phyloP scores from a whole-genome alignment of 371 early-diverging fungal species.

The Sporodiniella umbellata region DNA sequence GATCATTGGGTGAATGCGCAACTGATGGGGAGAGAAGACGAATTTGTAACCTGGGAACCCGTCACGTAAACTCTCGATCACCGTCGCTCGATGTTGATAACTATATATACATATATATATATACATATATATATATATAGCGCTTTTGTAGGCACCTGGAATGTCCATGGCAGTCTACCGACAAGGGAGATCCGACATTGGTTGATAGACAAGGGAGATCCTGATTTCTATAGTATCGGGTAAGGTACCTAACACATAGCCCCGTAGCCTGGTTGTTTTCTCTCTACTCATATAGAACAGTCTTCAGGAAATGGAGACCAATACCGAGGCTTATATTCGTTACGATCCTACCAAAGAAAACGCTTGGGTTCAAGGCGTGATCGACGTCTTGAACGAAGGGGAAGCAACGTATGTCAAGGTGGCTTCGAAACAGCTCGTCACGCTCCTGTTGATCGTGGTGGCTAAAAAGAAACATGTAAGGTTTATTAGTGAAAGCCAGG shows the following conservation, averaged over 20 bases:
- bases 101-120: background rate
- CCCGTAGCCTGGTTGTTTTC: too few species aligned
- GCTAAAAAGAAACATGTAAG: slow-evolving; percentile 52
- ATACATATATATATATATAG: slow-evolving; percentile 18
- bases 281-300: too few species aligned
- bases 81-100: too few species aligned
- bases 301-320: slow-evolving; percentile 87
- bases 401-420: slow-evolving; percentile 56
- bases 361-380: slow-evolving; percentile 76
- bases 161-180: slow-evolving; percentile 80
- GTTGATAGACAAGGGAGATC: slow-evolving; percentile 53
- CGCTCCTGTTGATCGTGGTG: slow-evolving; percentile 82
- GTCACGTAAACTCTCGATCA: too few species aligned
- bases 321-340: slow-evolving; percentile 81
- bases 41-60: slow-evolving; percentile 48
- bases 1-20: slow-evolving; percentile 60
- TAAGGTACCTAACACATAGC: too few species aligned
- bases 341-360: slow-evolving; percentile 73
- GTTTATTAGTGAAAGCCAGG: slow-evolving; percentile 57
- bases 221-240: slow-evolving; percentile 77
- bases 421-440: slow-evolving; percentile 79
- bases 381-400: slow-evolving; percentile 55
- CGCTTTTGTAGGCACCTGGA: slow-evolving; percentile 88
- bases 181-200: slow-evolving; percentile 61
- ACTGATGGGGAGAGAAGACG: slow-evolving; percentile 48